Percentiles rank a stretch among this genome's conserved stretches.
Conservation (phyloP, 2,329 filamentous ascomycete genomes). For the Calonectria pseudoturangicola region DNA sequence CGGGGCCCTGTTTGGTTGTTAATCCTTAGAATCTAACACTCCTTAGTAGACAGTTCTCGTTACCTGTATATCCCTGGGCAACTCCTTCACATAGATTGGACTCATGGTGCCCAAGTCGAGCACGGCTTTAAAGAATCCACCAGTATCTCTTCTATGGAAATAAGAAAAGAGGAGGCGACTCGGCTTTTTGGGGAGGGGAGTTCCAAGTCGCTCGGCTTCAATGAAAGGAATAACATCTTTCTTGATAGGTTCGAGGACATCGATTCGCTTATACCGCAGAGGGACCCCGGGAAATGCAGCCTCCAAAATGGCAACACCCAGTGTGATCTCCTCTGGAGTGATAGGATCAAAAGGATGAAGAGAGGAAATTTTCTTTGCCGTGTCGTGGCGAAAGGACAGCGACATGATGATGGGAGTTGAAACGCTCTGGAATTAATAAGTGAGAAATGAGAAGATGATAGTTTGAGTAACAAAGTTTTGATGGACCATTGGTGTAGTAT, state of each 20-base stretch:
- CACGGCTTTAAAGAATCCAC: constrained; percentile 30
- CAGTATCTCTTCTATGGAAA: constrained; percentile 17
- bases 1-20: constrained; percentile 20
- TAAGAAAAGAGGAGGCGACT: constrained; percentile 11
- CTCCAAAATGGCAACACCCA: constrained; percentile 9
- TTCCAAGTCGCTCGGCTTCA: constrained; percentile 29
- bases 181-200: constrained; percentile 23
- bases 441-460: too few relatives aligned
- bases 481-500: too few relatives aligned
- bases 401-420: too few relatives aligned
- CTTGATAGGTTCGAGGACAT: constrained; percentile 34
- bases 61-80: too few relatives aligned
- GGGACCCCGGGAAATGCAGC: constrained; percentile 14
- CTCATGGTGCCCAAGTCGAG: neutral
- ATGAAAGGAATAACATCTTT: constrained; percentile 29
- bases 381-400: too few relatives aligned
- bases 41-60: neutral
- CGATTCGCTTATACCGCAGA: constrained; percentile 30
- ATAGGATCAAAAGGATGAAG: constrained; percentile 40
- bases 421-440: too few relatives aligned
- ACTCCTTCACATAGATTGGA: neutral
- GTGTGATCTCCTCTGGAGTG: constrained; percentile 23
- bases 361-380: neutral
- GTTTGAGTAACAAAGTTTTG: too few relatives aligned
- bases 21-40: neutral